Conservation (phyloP, 129 eudicot species). For the Mikania micrantha region DNA sequence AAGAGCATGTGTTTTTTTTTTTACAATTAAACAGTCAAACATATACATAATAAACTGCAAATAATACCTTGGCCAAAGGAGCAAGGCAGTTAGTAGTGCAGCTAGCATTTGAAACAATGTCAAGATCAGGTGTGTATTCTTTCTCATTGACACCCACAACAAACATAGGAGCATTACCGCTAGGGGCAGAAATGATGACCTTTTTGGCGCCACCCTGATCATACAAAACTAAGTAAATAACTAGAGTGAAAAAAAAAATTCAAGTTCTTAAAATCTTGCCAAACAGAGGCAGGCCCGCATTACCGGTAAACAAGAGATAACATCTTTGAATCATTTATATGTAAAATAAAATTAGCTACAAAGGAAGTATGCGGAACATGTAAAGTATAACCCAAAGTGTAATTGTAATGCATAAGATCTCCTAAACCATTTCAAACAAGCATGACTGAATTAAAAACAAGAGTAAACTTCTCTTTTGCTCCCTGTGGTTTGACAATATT, state of each 20-base stretch:
- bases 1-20: too few species aligned
- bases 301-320: too few species aligned
- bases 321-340: too few species aligned
- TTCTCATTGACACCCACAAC: slow-evolving; percentile 95
- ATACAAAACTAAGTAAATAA: slow-evolving; percentile 7
- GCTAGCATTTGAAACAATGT: slow-evolving; percentile 92
- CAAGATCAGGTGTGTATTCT: slow-evolving; percentile 74
- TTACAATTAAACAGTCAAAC: background rate
- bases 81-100: slow-evolving; percentile 99
- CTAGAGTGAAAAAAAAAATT: background rate
- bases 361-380: background rate
- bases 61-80: slow-evolving; percentile 80
- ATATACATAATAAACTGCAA: background rate
- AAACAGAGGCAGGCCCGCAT: background rate
- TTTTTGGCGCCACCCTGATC: slow-evolving; percentile 98
- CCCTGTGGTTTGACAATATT: too few species aligned
- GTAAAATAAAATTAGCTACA: too few species aligned
- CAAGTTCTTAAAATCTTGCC: background rate
- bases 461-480: too few species aligned
- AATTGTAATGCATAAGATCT: background rate
- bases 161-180: slow-evolving; percentile 98
- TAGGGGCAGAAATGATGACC: slow-evolving; percentile 92
- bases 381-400: background rate
- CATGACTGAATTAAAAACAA: too few species aligned
- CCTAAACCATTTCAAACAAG: too few species aligned